Evolutionary conservation across 116 monocot species (phyloP).

Genomic region (Dioscorea cayenensis): DNA sequence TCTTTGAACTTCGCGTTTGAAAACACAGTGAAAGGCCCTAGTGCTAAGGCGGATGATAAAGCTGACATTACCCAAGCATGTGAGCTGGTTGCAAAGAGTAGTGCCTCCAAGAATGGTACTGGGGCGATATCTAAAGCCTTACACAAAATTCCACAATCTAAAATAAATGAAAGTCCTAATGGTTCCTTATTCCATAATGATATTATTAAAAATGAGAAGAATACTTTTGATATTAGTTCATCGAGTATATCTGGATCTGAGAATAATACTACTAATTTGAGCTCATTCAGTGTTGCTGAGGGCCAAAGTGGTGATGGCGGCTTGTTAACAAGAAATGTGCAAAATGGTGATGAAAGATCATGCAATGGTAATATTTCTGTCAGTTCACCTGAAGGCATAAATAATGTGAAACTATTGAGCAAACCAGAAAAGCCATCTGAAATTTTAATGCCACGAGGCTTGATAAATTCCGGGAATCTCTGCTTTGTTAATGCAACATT

Average conservation of each 20-base stretch:
- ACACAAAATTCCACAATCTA: slow-evolving; percentile 10
- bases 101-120: slow-evolving; percentile 5
- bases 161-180: slow-evolving; percentile 21
- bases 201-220: slow-evolving; percentile 13
- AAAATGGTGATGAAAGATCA: neutral
- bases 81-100: slow-evolving; percentile 8
- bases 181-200: neutral
- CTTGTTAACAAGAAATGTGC: neutral
- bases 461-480: slow-evolving; percentile 87
- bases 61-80: slow-evolving; percentile 2
- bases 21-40: slow-evolving; percentile 16
- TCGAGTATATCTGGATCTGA: slow-evolving; percentile 4
- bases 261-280: neutral
- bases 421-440: neutral
- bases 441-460: slow-evolving; percentile 34
- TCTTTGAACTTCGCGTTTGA: slow-evolving; percentile 48
- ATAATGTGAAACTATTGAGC: neutral
- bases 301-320: neutral
- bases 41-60: slow-evolving; percentile 8
- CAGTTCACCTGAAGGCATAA: neutral
- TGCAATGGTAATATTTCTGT: neutral
- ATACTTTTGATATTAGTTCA: slow-evolving; percentile 1
- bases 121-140: neutral
- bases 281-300: neutral
- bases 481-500: slow-evolving; percentile 93